Base-by-base conservation (phyloP, 805 yeast genomes). In the Hanseniaspora hatyaiensis region DNA sequence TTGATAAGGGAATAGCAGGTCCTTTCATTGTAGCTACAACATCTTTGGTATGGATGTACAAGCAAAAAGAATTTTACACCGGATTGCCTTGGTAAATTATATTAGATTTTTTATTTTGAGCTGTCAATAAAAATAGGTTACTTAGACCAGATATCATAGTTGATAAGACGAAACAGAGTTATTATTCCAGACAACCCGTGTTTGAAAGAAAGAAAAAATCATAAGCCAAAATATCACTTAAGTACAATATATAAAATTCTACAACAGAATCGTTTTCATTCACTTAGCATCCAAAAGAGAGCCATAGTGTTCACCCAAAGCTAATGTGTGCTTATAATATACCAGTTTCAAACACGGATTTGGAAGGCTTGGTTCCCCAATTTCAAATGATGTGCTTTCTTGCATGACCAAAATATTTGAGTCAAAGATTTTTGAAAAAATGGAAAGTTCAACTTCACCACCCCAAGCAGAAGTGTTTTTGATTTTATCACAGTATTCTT, bases 271-370 rank as follows among this genome's bases (percentile, higher is more conserved):
- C n/a, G 11, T n/a, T 39, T 39, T 11, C 18, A 16, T 9, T 40
- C 30, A 6, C 8, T 31, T 20, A 11, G 71, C 70, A 62, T 77
- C 80, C 47, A 70, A 79, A 8, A 81, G 59, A 2, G 96, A 85
- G 60, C 89, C 89, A 64, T 89, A 89, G 65, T 89, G 98, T 65
- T 88, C 97, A 23, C 98, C 98, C 20, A 89, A 71, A 0, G 96
- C 92, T 61, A 77, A 89, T 13, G 77, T 74, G 59, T 87, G 92
- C 61, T 80, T 82, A 62, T 84, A 89, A 59, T 79, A 89, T 0
- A 85, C 95, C 50, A 89, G 59, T 53, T 75, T 75, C 55, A 89
- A 65, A 54, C 70, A 78, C 2, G 76, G 75, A 19, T 68, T 68
- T 2, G 57, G 54, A 61, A 55, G 1, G 74, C 81, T 0, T 67